These are phyloP conservation scores for Candida fluviatilis DNA, from an alignment of 805 yeast species.

Conservation along the genomic window DNA sequence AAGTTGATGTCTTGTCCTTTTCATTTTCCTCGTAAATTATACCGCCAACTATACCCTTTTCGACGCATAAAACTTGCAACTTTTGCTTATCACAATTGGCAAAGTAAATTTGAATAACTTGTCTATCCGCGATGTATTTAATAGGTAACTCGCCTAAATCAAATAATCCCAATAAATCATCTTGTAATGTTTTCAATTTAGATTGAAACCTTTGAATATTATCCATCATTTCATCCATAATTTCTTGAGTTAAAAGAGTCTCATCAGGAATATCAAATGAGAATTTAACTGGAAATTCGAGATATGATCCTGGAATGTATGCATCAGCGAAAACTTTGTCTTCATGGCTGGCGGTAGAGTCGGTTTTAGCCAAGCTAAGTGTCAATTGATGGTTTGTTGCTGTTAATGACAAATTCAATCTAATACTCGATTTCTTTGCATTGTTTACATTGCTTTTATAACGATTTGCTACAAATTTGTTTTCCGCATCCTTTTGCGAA, in stretches of 20 bases:
- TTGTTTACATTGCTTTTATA: not conserved
- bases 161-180: conserved; percentile 41
- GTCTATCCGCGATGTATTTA: conserved; percentile 37
- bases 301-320: conserved; percentile 23
- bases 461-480: not conserved
- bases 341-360: conserved; percentile 15
- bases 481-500: not conserved
- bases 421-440: conserved; percentile 9
- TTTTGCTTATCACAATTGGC: conserved; percentile 63
- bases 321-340: conserved; percentile 13
- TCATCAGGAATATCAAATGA: conserved; percentile 26
- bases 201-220: conserved; percentile 50
- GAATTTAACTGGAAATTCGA: conserved; percentile 28
- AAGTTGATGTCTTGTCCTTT: not conserved
- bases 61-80: conserved; percentile 53
- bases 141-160: conserved; percentile 68
- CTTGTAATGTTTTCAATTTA: conserved; percentile 39
- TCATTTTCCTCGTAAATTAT: conserved; percentile 35
- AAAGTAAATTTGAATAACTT: conserved; percentile 54
- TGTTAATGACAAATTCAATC: conserved; percentile 27
- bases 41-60: conserved; percentile 58
- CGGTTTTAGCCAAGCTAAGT: conserved; percentile 15
- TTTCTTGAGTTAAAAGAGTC: conserved; percentile 28
- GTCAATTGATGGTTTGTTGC: conserved; percentile 19
- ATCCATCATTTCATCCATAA: conserved; percentile 47